These are phyloP conservation scores for Grammothele lineata DNA, from an alignment of 768 basidiomycete genomes.

Conservation along the genomic window DNA sequence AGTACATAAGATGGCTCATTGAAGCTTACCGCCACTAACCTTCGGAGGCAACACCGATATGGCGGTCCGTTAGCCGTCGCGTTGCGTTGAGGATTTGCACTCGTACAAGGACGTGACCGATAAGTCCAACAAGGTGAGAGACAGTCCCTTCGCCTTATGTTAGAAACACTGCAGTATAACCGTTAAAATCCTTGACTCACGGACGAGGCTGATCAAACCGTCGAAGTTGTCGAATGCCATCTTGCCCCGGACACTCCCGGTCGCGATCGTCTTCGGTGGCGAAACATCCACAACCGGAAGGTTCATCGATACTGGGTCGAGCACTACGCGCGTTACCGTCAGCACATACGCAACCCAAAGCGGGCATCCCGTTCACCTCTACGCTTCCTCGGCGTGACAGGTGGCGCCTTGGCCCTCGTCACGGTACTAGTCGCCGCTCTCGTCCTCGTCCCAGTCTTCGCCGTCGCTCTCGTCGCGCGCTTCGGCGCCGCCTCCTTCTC, in stretches of 20 bases:
- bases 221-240: conserved; percentile 26
- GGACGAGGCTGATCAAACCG: conserved; percentile 43
- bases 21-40: conserved; percentile 4
- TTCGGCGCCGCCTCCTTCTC: background rate
- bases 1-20: conserved; percentile 53
- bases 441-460: conserved; percentile 8
- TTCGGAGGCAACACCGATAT: conserved; percentile 27
- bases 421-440: conserved; percentile 16
- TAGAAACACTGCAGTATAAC: background rate
- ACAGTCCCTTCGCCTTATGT: conserved; percentile 36
- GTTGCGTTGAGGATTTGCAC: conserved; percentile 64
- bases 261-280: conserved; percentile 18
- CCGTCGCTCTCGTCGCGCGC: conserved; percentile 5
- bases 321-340: conserved; percentile 12
- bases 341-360: background rate
- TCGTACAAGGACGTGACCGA: conserved; percentile 62
- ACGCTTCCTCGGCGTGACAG: conserved; percentile 41
- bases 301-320: conserved; percentile 19
- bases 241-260: background rate
- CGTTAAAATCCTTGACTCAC: conserved; percentile 34
- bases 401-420: conserved; percentile 17
- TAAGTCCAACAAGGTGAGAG: conserved; percentile 59
- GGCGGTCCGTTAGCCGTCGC: conserved; percentile 53
- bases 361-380: conserved; percentile 36
- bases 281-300: background rate